Base-by-base conservation (phyloP, 192 early-diverging fungal genomes). In the Funneliformis geosporum region DNA sequence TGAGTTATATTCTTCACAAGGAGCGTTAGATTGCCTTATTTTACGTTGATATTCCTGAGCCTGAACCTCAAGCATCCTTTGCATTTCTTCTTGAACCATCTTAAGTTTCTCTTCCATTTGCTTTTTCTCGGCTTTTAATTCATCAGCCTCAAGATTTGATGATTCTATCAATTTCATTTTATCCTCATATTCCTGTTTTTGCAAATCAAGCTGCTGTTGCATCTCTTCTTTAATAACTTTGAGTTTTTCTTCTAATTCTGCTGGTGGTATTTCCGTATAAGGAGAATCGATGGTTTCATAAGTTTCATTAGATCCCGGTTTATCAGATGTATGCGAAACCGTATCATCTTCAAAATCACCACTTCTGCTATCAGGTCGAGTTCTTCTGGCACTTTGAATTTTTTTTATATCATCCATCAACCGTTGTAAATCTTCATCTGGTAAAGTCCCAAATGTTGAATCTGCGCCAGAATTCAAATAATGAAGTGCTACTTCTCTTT, bases 401-500 rank as follows among this genome's bases (percentile, higher is more conserved):
- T 87, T 88, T 69, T 87, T 85, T 65, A 90, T 87, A 50, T 90
- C 88, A 38, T 90, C 88, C 76, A 85, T 87, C 2, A 90, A 42
- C 23, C 87, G 87, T 43, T 88, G 85, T 18, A 89, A 80, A 64
- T 88, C 87, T 74, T 90, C 88, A 50, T 89, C 87, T 47, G 89
- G 88, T 25, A 90, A 76, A 25, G 86, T 88, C 40, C 84, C 84
- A 64, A 83, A 76, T 18, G 74, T 81, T 38, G 82, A 78, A n/a
- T 83, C 80, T 23, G 80, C 18, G 9, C 67, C 67, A 1, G 27
- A 12, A 61, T 75, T 75, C 3, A 84, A 72, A 74, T 87, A 86
- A 61, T 89, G 86, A 16, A 90, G 83, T 21, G 90, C 88, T 1
- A 89, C 90, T 81, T 95, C 93, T 28, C 87, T 86, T 81, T 89